These are phyloP conservation scores for Citrullus colocynthis DNA, from an alignment of 306 rosid species.

Conservation along the genomic window DNA sequence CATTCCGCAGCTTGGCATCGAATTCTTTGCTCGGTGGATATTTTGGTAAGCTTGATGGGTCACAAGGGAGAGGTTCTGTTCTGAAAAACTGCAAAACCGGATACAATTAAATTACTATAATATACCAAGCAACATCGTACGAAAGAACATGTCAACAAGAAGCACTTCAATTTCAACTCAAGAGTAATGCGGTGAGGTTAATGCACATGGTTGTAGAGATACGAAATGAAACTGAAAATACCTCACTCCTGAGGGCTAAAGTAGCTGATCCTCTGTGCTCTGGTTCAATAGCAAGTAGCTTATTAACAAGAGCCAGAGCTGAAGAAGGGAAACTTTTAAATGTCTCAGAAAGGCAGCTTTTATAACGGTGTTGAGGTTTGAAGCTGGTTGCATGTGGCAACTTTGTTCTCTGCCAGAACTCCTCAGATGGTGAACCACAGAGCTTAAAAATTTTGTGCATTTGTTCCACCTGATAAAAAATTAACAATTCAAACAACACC, in stretches of 20 bases:
- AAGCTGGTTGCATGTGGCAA: conserved; percentile 82
- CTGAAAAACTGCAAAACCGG: conserved; percentile 51
- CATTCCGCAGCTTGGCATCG: conserved; percentile 55
- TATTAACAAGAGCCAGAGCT: conserved; percentile 56
- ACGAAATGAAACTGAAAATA: conserved; percentile 9
- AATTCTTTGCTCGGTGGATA: conserved; percentile 82
- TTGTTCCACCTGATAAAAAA: conserved; percentile 67
- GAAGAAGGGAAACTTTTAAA: conserved; percentile 48
- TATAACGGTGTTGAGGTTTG: conserved; percentile 67
- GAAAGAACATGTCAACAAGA: background rate
- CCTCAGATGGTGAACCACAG: conserved; percentile 86
- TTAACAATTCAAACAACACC: background rate
- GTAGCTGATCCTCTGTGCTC: conserved; percentile 59
- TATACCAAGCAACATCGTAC: background rate
- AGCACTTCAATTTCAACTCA: background rate
- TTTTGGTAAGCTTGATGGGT: conserved; percentile 67
- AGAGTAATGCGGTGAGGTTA: background rate
- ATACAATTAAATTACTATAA: background rate
- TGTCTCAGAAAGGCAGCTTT: conserved; percentile 42
- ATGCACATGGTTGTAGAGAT: background rate
- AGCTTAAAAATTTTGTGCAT: conserved; percentile 92
- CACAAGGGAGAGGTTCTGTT: conserved; percentile 68
- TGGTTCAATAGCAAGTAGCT: conserved; percentile 62
- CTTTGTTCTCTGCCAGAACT: conserved; percentile 65
- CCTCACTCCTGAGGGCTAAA: conserved; percentile 59